Percentiles rank a stretch among this genome's conserved stretches.
phyloP scores from a whole-genome alignment of 768 basidiomycete species.

The Pseudohyphozyma bogoriensis region DNA sequence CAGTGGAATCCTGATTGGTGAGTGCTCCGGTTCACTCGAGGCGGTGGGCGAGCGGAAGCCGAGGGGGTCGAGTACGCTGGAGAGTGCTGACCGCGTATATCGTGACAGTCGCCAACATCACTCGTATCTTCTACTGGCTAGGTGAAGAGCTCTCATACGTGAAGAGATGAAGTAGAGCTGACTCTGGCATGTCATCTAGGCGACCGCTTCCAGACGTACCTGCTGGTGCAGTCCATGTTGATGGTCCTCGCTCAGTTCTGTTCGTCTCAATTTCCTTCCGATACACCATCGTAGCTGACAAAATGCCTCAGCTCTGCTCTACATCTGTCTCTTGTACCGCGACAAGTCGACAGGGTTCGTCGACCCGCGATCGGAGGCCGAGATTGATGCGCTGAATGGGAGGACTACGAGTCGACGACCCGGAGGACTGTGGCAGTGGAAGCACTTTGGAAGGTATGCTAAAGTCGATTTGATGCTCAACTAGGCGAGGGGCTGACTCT shows the following conservation, averaged over 20 bases:
- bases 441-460: constrained; percentile 1
- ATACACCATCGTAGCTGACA: neutral
- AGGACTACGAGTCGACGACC: constrained; percentile 6
- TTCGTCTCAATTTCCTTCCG: neutral
- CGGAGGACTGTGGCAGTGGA: constrained; percentile 25
- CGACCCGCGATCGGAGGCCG: neutral
- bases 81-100: neutral
- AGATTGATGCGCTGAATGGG: too few species aligned
- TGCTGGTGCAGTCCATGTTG: constrained; percentile 28
- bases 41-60: neutral
- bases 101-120: constrained; percentile 22
- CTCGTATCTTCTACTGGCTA: constrained; percentile 19
- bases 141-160: neutral
- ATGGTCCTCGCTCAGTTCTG: constrained; percentile 18
- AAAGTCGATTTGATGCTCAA: neutral
- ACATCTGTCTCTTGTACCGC: constrained; percentile 27
- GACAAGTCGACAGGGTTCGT: neutral
- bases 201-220: constrained; percentile 23
- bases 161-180: neutral
- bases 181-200: neutral
- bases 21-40: neutral
- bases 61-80: neutral
- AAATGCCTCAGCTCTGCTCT: constrained; percentile 17
- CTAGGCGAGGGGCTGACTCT: neutral
- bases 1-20: constrained; percentile 19